Evolutionary conservation across 371 early-diverging fungal genomes (phyloP).

Genomic region (Mucor saturninus): DNA sequence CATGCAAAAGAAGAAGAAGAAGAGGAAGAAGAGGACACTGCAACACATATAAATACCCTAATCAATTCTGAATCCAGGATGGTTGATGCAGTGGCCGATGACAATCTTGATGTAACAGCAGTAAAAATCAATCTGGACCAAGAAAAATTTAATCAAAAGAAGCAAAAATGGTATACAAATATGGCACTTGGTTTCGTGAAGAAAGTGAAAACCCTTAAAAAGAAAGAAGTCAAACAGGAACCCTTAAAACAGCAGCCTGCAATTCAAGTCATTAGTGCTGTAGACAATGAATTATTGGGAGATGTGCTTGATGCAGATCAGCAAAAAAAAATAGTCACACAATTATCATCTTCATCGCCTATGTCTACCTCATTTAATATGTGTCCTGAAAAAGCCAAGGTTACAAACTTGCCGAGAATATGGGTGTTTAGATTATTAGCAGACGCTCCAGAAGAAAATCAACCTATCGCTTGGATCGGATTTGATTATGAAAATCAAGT

Average conservation of each 20-base stretch:
- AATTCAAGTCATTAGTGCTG: conserved; percentile 14
- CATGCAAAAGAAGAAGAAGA: conserved; percentile 3
- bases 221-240: neutral
- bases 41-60: conserved; percentile 7
- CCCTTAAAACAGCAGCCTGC: neutral
- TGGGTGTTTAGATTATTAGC: conserved; percentile 36
- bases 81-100: neutral
- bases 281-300: conserved; percentile 13
- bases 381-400: conserved; percentile 10
- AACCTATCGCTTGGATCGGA: conserved; percentile 29
- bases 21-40: conserved; percentile 11
- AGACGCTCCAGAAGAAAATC: neutral
- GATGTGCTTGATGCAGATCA: conserved; percentile 28
- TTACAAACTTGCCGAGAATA: conserved; percentile 28
- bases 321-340: conserved; percentile 19
- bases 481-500: conserved; percentile 43
- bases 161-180: conserved; percentile 6
- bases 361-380: neutral
- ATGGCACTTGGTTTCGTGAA: conserved; percentile 1
- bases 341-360: neutral
- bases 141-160: neutral
- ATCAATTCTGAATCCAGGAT: conserved; percentile 1
- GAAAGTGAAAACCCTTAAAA: neutral
- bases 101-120: neutral
- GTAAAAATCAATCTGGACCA: neutral